Conservation (phyloP, 2,329 filamentous ascomycete genomes). For the Thermoascus crustaceus region DNA sequence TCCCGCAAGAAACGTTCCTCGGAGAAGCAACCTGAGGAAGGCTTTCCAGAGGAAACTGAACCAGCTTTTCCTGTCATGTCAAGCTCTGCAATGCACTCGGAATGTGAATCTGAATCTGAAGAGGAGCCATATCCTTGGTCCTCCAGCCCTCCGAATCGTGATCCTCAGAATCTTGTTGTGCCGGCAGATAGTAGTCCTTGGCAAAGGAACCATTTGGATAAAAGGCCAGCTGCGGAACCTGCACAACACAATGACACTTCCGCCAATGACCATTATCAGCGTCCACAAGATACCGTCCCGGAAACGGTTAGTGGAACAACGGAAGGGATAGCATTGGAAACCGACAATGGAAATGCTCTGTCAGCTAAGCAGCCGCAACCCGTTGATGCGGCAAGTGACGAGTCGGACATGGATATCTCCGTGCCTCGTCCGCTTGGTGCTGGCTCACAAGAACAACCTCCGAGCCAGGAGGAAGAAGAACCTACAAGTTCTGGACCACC, state of each 20-base stretch:
- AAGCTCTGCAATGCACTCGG: conserved; percentile 10
- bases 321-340: conserved; percentile 3
- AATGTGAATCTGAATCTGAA: conserved; percentile 14
- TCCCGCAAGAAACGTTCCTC: conserved; percentile 7
- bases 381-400: conserved; percentile 22
- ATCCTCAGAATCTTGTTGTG: conserved; percentile 10
- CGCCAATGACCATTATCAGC: no score
- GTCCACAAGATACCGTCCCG: no score
- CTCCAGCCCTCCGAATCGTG: conserved; percentile 10
- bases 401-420: conserved; percentile 28
- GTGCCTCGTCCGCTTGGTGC: conserved; percentile 23
- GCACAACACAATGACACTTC: neutral
- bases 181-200: conserved; percentile 24
- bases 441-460: conserved; percentile 14
- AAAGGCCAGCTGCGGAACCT: neutral
- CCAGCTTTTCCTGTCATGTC: conserved; percentile 2
- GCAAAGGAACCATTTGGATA: conserved; percentile 1
- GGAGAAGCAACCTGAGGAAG: conserved; percentile 4
- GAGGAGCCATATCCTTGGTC: conserved; percentile 13
- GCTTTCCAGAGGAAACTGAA: neutral
- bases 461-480: conserved; percentile 15
- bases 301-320: conserved; percentile 4
- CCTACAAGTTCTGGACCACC: conserved; percentile 16
- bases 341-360: neutral
- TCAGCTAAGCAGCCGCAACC: no score